Percentiles rank a stretch among this genome's conserved stretches.
These are phyloP conservation scores for Leccinum pellstonianum DNA, from an alignment of 768 basidiomycete genomes.

Conservation along the genomic window DNA sequence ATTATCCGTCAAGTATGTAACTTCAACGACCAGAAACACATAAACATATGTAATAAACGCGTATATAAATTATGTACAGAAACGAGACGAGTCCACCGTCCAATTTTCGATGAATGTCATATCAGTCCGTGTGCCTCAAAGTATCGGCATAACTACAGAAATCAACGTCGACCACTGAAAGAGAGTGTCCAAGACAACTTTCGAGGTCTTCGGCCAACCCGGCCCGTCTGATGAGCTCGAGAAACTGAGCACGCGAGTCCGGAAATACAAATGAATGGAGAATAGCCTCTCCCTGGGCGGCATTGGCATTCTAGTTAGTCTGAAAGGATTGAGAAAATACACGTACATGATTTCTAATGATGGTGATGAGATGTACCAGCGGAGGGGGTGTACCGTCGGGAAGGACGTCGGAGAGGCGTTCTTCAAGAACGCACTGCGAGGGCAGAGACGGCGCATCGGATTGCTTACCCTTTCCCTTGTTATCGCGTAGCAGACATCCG, in stretches of 20 bases:
- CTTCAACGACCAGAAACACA: not conserved
- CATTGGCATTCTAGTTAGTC: conserved; percentile 11
- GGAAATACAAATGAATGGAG: conserved; percentile 67
- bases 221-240: conserved; percentile 51
- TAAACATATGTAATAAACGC: conserved; percentile 5
- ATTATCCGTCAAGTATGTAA: not conserved
- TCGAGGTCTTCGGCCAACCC: conserved; percentile 39
- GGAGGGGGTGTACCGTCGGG: conserved; percentile 25
- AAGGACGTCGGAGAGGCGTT: conserved; percentile 10
- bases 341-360: conserved; percentile 63
- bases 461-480: conserved; percentile 43
- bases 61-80: not conserved
- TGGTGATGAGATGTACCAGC: conserved; percentile 44
- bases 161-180: conserved; percentile 46
- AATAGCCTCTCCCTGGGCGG: conserved; percentile 51
- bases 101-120: not conserved
- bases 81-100: not conserved
- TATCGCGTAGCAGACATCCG: conserved; percentile 39
- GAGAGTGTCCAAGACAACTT: conserved; percentile 22
- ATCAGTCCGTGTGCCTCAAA: conserved; percentile 10
- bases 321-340: conserved; percentile 3
- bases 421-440: conserved; percentile 7
- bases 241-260: conserved; percentile 67
- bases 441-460: conserved; percentile 32
- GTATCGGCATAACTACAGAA: conserved; percentile 65